These are phyloP conservation scores for Monosporascus sp. DNA, from an alignment of 2,329 filamentous ascomycete species.

Conservation along the genomic window DNA sequence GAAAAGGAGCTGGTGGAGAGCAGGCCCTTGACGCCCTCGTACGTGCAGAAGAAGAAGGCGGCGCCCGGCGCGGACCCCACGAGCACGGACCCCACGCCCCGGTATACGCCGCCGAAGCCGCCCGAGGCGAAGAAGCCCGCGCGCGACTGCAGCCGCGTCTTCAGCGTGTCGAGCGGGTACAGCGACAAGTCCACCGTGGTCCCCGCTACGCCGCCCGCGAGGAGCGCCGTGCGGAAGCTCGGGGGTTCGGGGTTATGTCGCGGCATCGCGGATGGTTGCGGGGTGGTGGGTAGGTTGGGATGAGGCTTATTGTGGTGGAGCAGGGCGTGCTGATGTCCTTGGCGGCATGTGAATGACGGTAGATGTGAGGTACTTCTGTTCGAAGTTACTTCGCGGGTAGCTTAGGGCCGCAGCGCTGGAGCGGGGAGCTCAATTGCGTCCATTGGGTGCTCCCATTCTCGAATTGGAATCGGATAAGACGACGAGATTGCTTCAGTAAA, in stretches of 20 bases:
- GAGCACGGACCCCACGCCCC: conserved; percentile 81
- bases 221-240: conserved; percentile 55
- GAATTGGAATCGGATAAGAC: neutral
- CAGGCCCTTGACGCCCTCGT: conserved; percentile 67
- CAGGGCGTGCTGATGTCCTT: no score
- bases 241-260: conserved; percentile 26
- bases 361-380: no score
- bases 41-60: conserved; percentile 95
- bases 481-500: neutral
- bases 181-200: conserved; percentile 95
- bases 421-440: neutral
- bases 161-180: conserved; percentile 96
- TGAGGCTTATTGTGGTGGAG: no score
- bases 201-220: conserved; percentile 85
- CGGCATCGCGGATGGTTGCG: conserved; percentile 5
- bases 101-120: conserved; percentile 88
- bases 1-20: conserved; percentile 33
- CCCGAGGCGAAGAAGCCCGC: conserved; percentile 74
- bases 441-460: neutral
- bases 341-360: no score
- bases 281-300: neutral
- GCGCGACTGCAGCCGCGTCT: conserved; percentile 89
- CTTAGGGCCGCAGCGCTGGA: neutral
- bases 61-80: conserved; percentile 91
- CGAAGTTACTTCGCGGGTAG: neutral